Conservation (phyloP, 2,329 filamentous ascomycete genomes). For the Anthostomella pinea region DNA sequence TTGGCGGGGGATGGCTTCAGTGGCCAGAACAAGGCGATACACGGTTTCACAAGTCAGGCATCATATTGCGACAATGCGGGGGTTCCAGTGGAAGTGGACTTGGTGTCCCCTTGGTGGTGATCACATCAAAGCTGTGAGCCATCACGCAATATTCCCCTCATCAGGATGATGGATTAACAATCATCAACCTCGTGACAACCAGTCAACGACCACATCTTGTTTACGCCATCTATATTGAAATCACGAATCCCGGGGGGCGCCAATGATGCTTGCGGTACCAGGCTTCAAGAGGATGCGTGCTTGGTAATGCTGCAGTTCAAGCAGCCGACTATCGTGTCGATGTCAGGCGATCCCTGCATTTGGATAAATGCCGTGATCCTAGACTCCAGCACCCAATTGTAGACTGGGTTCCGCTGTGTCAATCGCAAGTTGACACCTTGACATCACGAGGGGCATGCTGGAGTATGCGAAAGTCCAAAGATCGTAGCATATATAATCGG, state of each 20-base stretch:
- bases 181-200: no score
- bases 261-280: conserved; percentile 11
- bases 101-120: background rate
- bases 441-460: background rate
- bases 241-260: conserved; percentile 16
- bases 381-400: conserved; percentile 1
- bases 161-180: background rate
- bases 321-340: no score
- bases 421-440: no score
- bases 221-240: conserved; percentile 11
- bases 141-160: conserved; percentile 19
- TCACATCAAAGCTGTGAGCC: conserved; percentile 15
- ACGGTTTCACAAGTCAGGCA: background rate
- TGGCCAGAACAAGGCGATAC: no score
- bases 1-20: no score
- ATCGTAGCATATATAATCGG: background rate
- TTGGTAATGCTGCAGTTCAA: no score
- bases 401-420: no score
- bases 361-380: background rate
- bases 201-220: no score
- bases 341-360: no score
- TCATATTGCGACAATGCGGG: conserved; percentile 5
- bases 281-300: no score
- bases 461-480: background rate
- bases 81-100: background rate